These are phyloP conservation scores for Tulasnella sp. DNA, from an alignment of 768 basidiomycete genomes.

Conservation along the genomic window DNA sequence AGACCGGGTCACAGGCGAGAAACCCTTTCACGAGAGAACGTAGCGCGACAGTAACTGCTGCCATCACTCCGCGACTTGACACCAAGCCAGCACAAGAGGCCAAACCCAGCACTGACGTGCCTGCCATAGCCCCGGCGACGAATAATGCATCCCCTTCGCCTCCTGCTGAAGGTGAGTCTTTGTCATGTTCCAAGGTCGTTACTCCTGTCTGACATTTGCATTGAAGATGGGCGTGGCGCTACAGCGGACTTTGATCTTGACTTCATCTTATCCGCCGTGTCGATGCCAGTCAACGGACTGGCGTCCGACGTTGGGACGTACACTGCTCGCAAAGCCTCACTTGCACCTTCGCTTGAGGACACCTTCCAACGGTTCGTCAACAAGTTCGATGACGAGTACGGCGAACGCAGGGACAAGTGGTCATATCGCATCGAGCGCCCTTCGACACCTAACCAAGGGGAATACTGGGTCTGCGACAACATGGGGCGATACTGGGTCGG, in stretches of 20 bases:
- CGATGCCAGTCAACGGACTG: background rate
- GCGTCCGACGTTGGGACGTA: background rate
- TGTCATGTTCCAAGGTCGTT: background rate
- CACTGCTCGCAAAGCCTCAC: conserved; percentile 3
- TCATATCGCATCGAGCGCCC: conserved; percentile 24
- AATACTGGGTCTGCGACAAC: conserved; percentile 53
- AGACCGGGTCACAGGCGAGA: background rate
- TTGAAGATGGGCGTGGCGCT: background rate
- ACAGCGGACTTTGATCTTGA: conserved; percentile 29
- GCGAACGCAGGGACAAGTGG: conserved; percentile 27
- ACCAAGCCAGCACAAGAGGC: no score
- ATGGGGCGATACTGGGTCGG: conserved; percentile 55
- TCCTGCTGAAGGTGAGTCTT: background rate
- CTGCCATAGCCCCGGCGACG: no score
- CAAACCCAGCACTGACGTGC: no score
- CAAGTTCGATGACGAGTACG: conserved; percentile 29
- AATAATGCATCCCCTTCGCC: background rate
- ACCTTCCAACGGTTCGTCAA: conserved; percentile 29
- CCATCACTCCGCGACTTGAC: no score
- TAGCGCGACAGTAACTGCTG: no score
- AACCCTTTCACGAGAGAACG: no score
- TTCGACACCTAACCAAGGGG: conserved; percentile 22
- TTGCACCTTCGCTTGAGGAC: conserved; percentile 21
- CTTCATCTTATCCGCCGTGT: conserved; percentile 25
- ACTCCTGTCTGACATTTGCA: background rate